A percentile compares a stretch with the other conserved stretches of the same genome.
These are phyloP conservation scores for Chrysosporium keratinophilum DNA, from an alignment of 2,329 filamentous ascomycete genomes.

Conservation along the genomic window DNA sequence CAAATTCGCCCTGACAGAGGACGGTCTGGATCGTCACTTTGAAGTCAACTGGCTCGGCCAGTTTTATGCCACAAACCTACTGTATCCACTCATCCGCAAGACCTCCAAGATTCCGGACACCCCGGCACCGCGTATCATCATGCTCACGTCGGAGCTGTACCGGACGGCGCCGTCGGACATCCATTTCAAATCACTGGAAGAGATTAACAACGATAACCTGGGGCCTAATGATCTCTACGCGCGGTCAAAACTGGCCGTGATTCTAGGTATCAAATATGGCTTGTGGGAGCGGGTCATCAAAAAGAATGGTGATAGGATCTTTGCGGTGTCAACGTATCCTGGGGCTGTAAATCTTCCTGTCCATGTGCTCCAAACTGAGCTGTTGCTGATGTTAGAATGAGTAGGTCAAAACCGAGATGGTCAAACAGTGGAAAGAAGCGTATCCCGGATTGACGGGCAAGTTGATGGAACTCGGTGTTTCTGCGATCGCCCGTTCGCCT, in stretches of 20 bases:
- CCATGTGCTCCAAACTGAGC: neutral
- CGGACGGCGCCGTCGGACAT: conserved; percentile 28
- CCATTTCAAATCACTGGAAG: conserved; percentile 33
- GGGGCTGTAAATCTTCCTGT: conserved; percentile 24
- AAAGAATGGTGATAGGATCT: conserved; percentile 34
- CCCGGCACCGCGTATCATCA: conserved; percentile 33
- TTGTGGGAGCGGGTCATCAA: conserved; percentile 35
- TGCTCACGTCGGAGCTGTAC: conserved; percentile 37
- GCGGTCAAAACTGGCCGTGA: conserved; percentile 36
- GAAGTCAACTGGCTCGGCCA: conserved; percentile 39
- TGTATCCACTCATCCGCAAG: conserved; percentile 37
- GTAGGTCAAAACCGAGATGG: conserved; percentile 38
- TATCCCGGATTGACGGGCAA: conserved; percentile 36
- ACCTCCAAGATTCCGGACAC: conserved; percentile 30
- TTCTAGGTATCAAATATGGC: conserved; percentile 36
- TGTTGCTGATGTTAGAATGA: neutral
- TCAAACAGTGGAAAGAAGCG: conserved; percentile 40
- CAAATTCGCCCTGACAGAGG: conserved; percentile 29
- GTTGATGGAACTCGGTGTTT: conserved; percentile 29
- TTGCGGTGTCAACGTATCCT: conserved; percentile 36
- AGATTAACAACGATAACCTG: conserved; percentile 34
- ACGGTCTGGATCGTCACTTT: conserved; percentile 35
- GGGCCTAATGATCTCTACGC: conserved; percentile 33
- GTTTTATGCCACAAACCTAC: conserved; percentile 35
- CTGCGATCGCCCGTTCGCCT: conserved; percentile 27